Base-by-base conservation (phyloP, 116 monocot genomes). In the Phalaenopsis hybrid region DNA sequence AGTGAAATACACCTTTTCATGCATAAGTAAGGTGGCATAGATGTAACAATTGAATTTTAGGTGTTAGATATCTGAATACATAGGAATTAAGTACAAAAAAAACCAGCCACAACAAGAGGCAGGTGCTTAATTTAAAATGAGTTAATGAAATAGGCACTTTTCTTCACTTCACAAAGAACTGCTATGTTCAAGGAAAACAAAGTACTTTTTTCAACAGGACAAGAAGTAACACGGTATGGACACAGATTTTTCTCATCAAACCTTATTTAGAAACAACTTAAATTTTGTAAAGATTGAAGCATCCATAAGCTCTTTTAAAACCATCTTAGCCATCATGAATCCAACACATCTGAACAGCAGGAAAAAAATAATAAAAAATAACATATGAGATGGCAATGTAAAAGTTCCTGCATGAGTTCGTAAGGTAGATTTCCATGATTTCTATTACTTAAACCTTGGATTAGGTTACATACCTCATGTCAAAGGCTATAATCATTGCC, bases 321-420 rank as follows among this genome's bases (percentile, higher is more conserved):
- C 88, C 93, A 97, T 87, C 79, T 97, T 94, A 50, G 93, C 94
- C 97, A 97, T 94, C 61, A 97, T 94, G 82, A 93, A 94, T 37
- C 97, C 97, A 82, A 97, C 85, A 86, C 94, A 97, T 87, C 97
- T 97, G 63, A 21, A 43, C 9, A 81, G 15, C 15, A 52, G 52
- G 15, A 52, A 52, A 52, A 52, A 82, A 6, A 1, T 45, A n/a
- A 78, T 1, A 18, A 74, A 80, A 52, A 23, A 65, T 8, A 31
- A 31, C 31, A 31, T 31, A 31, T 31, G 31, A 67, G 50, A 31
- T 59, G 57, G 9, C 31, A 2, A 52, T 55, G 69, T 45, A 63
- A 76, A n/a, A 34, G 8, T 73, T 68, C n/a, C 23, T 44, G 34
- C 52, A 37, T 44, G 15, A 72, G 33, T 5, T 46, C n/a, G 75